Base-by-base conservation (phyloP, 1,284 basidiomycete species). In the Leccinum fallax region DNA sequence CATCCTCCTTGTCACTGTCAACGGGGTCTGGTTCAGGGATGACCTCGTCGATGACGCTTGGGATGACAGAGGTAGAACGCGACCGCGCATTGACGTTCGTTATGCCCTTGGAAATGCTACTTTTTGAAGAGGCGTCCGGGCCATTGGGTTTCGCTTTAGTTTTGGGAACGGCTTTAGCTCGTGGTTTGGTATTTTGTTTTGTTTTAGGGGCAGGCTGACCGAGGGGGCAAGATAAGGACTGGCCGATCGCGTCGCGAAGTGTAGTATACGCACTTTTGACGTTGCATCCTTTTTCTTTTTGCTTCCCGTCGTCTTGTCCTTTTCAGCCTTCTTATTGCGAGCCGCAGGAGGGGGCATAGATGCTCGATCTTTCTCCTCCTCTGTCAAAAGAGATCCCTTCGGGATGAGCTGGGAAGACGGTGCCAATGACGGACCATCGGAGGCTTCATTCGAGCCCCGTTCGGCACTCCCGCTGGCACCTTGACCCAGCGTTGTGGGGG, bases 51-150 rank as follows among this genome's bases (percentile, higher is more conserved):
- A 53, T 52, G 30, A 43, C 16, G 24, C 73, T 71, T 43, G 88
- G 89, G 77, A 89, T 85, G 48, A 81, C 83, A 43, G 88, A 90
- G 9, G 86, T 79, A 6, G 90, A 92, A 15, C 89, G 82, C 32
- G 89, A 90, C 38, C 88, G 81, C 16, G 83, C 81, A 34, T 76
- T 73, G 21, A 81, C 80, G 30, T 77, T 76, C 0, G 75, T 70
- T 28, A 24, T 38, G 13, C 53, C 38, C 53, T 69, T 76, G 15
- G 71, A 71, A 52, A 76, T 74, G 21, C 61, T 66, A 65, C 40
- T 46, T 55, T 71, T 75, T 11, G 24, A 59, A 16, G 65, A 48
- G n/a, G 62, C 59, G 24, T 69, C 69, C 28, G 63, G 65, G 1
- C 62, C 66, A 19, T 58, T 65, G 21, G 66, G 55, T 57, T 66